A percentile compares a stretch with the other conserved stretches of the same genome.
phyloP scores from a whole-genome alignment of 257 asterid genomes.

The Handroanthus guayacan region DNA sequence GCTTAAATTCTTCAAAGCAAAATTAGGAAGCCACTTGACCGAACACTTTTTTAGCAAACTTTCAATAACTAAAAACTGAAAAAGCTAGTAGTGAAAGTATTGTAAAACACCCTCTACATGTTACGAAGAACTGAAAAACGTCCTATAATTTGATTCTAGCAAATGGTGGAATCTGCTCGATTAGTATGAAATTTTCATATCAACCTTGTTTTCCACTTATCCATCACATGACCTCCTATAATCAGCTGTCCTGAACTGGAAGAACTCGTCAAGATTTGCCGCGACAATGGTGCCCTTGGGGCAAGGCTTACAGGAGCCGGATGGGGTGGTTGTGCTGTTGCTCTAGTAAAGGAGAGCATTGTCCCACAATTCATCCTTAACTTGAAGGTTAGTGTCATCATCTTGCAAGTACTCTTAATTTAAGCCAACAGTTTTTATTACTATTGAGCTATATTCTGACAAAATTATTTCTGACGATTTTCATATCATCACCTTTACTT shows the following conservation, averaged over 20 bases:
- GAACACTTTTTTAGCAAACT: too few relatives aligned
- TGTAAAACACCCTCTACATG: neutral
- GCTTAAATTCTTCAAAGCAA: too few relatives aligned
- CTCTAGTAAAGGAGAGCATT: conserved; percentile 86
- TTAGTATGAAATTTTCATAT: neutral
- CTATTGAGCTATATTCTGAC: too few relatives aligned
- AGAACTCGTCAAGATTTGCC: conserved; percentile 76
- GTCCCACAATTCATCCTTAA: conserved; percentile 90
- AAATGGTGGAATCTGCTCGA: neutral
- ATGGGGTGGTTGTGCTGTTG: conserved; percentile 99
- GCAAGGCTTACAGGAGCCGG: conserved; percentile 99
- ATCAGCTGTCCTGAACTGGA: conserved; percentile 91
- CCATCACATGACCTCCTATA: neutral
- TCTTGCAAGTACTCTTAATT: neutral
- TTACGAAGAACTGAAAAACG: neutral
- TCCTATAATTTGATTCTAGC: neutral
- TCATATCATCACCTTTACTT: too few relatives aligned
- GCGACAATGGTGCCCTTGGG: conserved; percentile 89
- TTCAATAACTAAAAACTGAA: too few relatives aligned
- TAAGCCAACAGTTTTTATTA: too few relatives aligned
- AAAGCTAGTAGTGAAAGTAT: too few relatives aligned
- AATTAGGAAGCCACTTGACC: too few relatives aligned
- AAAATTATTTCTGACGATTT: too few relatives aligned
- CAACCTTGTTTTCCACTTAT: neutral
- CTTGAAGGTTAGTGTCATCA: conserved; percentile 62